phyloP scores from a whole-genome alignment of 225 moss, liverwort and hornwort genomes.

The Physcomitrellopsis africana region DNA sequence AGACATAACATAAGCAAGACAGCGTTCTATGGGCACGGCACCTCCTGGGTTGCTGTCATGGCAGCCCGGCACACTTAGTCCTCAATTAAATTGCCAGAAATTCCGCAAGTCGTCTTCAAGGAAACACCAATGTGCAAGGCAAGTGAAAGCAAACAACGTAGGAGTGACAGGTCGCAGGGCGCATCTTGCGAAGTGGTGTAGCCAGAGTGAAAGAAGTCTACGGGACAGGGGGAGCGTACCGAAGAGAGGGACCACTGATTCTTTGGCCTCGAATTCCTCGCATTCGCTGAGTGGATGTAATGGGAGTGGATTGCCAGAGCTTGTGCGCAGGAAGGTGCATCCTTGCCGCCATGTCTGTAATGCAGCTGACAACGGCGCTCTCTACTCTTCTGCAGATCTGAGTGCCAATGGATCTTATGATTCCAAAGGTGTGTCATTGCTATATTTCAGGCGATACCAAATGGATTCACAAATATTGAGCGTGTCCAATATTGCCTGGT shows the following conservation, averaged over 20 bases:
- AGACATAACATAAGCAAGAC: slow-evolving; percentile 32
- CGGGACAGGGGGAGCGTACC: slow-evolving; percentile 27
- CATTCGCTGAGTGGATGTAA: slow-evolving; percentile 57
- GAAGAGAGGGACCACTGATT: slow-evolving; percentile 23
- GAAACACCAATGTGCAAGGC: slow-evolving; percentile 45
- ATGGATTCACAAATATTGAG: slow-evolving; percentile 9
- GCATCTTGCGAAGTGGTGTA: slow-evolving; percentile 54
- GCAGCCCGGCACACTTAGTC: slow-evolving; percentile 59
- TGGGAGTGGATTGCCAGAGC: slow-evolving; percentile 44
- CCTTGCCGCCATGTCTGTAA: slow-evolving; percentile 46
- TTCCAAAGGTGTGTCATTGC: slow-evolving; percentile 45
- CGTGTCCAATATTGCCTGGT: slow-evolving; percentile 5
- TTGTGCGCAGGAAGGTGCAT: slow-evolving; percentile 49
- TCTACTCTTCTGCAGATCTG: slow-evolving; percentile 48
- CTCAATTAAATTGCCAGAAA: slow-evolving; percentile 31
- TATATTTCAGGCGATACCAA: background rate
- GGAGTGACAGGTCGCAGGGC: slow-evolving; percentile 57
- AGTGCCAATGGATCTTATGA: slow-evolving; percentile 64
- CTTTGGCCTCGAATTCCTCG: slow-evolving; percentile 33
- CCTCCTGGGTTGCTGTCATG: slow-evolving; percentile 77
- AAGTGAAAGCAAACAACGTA: slow-evolving; percentile 41
- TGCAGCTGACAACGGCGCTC: slow-evolving; percentile 64
- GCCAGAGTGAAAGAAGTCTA: slow-evolving; percentile 49
- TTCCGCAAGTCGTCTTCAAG: slow-evolving; percentile 42
- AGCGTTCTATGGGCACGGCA: slow-evolving; percentile 81